Percentiles rank a stretch among this genome's conserved stretches.
Evolutionary conservation across 345 rosid genomes (phyloP).

Genomic region (Eucalyptus cloeziana): DNA sequence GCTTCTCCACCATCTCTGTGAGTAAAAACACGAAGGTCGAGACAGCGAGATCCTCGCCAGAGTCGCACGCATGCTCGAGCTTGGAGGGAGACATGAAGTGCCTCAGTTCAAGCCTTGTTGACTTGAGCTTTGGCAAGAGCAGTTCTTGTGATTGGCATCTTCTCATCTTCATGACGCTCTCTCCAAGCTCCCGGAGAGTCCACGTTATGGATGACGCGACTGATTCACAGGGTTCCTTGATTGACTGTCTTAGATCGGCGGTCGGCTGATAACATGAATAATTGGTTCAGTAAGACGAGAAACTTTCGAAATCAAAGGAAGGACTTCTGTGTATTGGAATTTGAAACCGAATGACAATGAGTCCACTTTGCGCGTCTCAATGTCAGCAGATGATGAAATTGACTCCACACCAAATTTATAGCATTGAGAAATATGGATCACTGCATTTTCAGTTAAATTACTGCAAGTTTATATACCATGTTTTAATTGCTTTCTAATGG

Average conservation of each 20-base stretch:
- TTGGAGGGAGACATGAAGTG: neutral
- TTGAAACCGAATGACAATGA: neutral
- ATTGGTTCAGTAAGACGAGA: neutral
- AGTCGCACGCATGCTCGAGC: neutral
- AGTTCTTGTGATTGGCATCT: constrained; percentile 10
- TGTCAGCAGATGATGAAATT: neutral
- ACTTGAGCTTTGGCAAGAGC: constrained; percentile 30
- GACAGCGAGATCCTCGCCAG: constrained; percentile 17
- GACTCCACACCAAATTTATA: neutral
- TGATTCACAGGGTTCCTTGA: constrained; percentile 30
- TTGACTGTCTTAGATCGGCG: constrained; percentile 1
- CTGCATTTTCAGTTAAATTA: neutral
- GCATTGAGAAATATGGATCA: neutral
- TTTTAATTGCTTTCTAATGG: neutral
- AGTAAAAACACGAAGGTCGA: constrained; percentile 34
- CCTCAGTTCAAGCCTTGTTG: constrained; percentile 23
- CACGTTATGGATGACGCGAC: constrained; percentile 20
- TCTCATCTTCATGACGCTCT: constrained; percentile 33
- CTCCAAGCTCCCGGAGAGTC: constrained; percentile 46
- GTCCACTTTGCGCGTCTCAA: neutral
- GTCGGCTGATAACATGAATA: neutral
- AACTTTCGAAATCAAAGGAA: neutral
- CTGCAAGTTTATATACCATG: neutral
- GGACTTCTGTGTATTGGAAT: neutral
- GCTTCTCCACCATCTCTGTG: constrained; percentile 31